phyloP scores from a whole-genome alignment of 2,329 filamentous ascomycete genomes.

The Alternaria arbusti region DNA sequence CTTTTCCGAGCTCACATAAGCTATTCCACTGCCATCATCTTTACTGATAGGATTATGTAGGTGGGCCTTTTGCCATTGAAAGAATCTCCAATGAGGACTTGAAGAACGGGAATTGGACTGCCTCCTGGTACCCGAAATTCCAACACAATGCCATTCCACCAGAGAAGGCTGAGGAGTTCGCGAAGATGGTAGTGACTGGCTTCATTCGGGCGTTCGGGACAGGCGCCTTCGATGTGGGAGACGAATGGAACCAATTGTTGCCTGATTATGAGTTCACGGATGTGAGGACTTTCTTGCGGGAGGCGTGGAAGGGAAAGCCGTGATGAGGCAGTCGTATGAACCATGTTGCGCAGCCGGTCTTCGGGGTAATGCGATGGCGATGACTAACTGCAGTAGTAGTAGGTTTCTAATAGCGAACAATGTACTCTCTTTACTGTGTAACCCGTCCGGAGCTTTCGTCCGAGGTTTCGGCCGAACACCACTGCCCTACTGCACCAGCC shows the following conservation, averaged over 20 bases:
- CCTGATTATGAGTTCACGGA: constrained; percentile 52
- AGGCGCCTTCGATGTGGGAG: constrained; percentile 50
- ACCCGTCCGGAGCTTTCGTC: not conserved
- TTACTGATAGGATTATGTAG: constrained; percentile 16
- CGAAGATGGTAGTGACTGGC: constrained; percentile 40
- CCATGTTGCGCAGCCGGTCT: not conserved
- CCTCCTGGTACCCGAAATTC: constrained; percentile 49
- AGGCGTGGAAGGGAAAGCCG: constrained; percentile 47
- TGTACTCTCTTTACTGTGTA: not conserved
- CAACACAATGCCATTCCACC: constrained; percentile 38
- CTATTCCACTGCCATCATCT: not conserved
- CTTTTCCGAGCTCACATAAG: not conserved
- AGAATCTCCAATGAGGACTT: constrained; percentile 55
- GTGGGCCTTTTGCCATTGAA: constrained; percentile 52
- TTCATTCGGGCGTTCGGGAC: constrained; percentile 31
- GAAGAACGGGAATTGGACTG: constrained; percentile 15
- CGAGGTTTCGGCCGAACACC: not conserved
- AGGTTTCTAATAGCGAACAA: not conserved
- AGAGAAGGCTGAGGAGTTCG: constrained; percentile 40
- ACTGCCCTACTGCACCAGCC: not conserved
- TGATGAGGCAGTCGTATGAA: not conserved
- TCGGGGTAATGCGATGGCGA: not conserved
- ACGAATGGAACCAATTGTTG: constrained; percentile 54
- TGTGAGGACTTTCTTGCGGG: constrained; percentile 47
- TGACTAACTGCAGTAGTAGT: not conserved